Percentiles rank a stretch among this genome's conserved stretches.
Evolutionary conservation across 257 asterid genomes (phyloP).

Genomic region (Parsonsia alboflavescens): DNA sequence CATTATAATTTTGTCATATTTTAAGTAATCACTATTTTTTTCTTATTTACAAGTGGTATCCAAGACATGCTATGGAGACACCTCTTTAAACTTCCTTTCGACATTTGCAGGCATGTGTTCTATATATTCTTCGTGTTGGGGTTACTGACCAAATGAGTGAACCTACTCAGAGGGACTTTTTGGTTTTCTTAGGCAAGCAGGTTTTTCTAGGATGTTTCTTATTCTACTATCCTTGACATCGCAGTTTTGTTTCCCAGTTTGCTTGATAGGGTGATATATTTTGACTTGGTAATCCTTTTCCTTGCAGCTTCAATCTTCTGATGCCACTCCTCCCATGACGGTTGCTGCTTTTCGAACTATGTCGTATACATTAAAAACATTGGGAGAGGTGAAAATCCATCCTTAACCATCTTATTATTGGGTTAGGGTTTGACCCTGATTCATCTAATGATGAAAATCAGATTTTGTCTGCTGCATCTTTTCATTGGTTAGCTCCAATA

Average conservation of each 20-base stretch:
- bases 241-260: background rate
- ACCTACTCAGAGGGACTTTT: conserved; percentile 89
- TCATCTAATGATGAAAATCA: background rate
- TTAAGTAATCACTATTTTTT: conserved; percentile 20
- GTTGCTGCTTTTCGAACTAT: conserved; percentile 82
- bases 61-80: too few relatives aligned
- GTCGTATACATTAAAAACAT: conserved; percentile 72
- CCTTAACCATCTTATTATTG: background rate
- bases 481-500: background rate
- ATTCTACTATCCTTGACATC: conserved; percentile 4
- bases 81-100: conserved; percentile 26
- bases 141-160: conserved; percentile 95
- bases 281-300: conserved; percentile 9
- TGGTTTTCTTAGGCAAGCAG: conserved; percentile 84
- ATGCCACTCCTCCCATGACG: conserved; percentile 80
- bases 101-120: conserved; percentile 89
- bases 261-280: background rate
- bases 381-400: conserved; percentile 78
- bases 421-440: conserved; percentile 17
- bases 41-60: too few relatives aligned
- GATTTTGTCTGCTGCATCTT: background rate
- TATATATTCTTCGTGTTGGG: conserved; percentile 85
- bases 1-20: conserved; percentile 9
- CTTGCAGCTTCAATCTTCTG: conserved; percentile 86
- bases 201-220: conserved; percentile 42